phyloP scores from a whole-genome alignment of 352 stramenopile species.

The Phytophthora fragariae region DNA sequence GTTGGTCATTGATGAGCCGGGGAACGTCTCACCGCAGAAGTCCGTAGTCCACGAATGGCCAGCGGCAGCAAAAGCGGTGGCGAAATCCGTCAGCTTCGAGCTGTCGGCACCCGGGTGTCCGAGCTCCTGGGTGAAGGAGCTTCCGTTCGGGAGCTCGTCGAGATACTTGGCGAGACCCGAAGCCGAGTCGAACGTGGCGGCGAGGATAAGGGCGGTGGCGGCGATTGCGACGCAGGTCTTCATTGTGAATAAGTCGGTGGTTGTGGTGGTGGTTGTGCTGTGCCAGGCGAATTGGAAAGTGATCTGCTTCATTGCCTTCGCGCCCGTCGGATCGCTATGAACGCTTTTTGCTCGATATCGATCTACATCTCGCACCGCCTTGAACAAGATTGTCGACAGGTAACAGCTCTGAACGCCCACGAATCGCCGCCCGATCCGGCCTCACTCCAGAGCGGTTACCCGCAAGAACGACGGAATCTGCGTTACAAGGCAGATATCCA shows the following conservation, averaged over 20 bases:
- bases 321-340: no score
- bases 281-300: no score
- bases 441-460: slow-evolving; percentile 13
- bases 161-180: slow-evolving; percentile 21
- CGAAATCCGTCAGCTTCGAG: slow-evolving; percentile 41
- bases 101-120: slow-evolving; percentile 36
- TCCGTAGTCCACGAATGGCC: slow-evolving; percentile 21
- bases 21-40: slow-evolving; percentile 7
- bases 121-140: slow-evolving; percentile 41
- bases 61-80: slow-evolving; percentile 31
- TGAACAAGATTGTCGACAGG: slow-evolving; percentile 17
- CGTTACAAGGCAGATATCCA: slow-evolving; percentile 5
- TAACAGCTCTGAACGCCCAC: slow-evolving; percentile 15
- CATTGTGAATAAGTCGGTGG: slow-evolving; percentile 2
- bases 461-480: slow-evolving; percentile 11
- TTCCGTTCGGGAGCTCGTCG: slow-evolving; percentile 45
- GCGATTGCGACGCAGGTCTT: slow-evolving; percentile 7
- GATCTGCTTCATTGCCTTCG: neutral
- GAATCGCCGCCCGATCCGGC: slow-evolving; percentile 13
- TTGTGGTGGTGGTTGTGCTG: neutral
- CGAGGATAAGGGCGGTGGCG: slow-evolving; percentile 14
- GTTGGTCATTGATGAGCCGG: slow-evolving; percentile 8
- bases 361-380: slow-evolving; percentile 7
- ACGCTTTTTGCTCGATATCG: no score
- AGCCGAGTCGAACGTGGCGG: slow-evolving; percentile 9